Conservation (phyloP, 169 alveolate genomes). For the Perkinsus olseni region DNA sequence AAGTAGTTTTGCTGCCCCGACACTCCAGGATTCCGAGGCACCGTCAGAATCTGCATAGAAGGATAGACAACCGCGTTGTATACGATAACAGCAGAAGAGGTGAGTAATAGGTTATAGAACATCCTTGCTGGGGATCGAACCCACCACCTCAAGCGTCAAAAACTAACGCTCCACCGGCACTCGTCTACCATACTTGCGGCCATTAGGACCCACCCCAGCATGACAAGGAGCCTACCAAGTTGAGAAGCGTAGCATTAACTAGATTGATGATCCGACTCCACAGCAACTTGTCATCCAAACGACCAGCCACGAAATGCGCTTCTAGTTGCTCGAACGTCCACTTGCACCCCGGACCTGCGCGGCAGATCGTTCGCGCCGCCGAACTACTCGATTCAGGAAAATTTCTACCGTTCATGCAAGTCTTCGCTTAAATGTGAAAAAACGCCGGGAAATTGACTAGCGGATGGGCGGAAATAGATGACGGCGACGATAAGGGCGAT, state of each 20-base stretch:
- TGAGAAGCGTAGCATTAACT: background rate
- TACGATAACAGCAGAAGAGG: too few relatives aligned
- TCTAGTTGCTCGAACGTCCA: background rate
- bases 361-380: background rate
- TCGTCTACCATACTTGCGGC: too few relatives aligned
- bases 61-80: too few relatives aligned
- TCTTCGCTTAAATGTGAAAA: too few relatives aligned
- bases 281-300: background rate
- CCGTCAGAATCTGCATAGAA: background rate
- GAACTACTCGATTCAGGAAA: too few relatives aligned
- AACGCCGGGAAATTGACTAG: too few relatives aligned
- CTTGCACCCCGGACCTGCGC: background rate
- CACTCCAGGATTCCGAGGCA: background rate
- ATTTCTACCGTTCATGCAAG: too few relatives aligned
- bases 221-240: background rate
- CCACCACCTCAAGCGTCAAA: too few relatives aligned
- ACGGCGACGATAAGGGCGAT: too few relatives aligned
- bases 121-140: background rate
- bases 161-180: too few relatives aligned
- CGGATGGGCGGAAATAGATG: too few relatives aligned
- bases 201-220: background rate
- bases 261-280: background rate
- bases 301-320: background rate
- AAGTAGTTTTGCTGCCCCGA: background rate
- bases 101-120: background rate